phyloP scores from a whole-genome alignment of 2,329 filamentous ascomycete species.

The Clonostachys solani region DNA sequence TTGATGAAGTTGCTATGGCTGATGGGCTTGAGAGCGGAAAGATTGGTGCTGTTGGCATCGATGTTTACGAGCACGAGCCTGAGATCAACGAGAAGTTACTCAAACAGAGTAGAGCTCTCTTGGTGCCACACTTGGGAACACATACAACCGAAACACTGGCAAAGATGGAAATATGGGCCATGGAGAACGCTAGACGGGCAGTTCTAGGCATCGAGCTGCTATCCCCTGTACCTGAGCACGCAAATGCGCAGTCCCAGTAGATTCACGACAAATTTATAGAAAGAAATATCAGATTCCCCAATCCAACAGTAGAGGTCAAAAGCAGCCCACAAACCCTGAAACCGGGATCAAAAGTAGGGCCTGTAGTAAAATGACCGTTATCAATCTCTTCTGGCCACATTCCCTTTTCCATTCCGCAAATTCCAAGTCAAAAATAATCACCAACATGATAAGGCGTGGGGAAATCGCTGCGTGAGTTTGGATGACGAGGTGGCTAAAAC shows the following conservation, averaged over 20 bases:
- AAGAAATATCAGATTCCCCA: too few relatives aligned
- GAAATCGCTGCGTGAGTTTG: too few relatives aligned
- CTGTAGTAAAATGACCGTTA: too few relatives aligned
- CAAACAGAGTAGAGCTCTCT: slow-evolving; percentile 3
- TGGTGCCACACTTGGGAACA: slow-evolving; percentile 8
- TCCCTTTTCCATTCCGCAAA: too few relatives aligned
- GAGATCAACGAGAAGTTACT: slow-evolving; percentile 3
- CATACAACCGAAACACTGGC: slow-evolving; percentile 5
- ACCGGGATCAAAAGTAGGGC: too few relatives aligned
- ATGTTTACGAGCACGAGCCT: slow-evolving; percentile 73
- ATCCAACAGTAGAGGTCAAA: too few relatives aligned
- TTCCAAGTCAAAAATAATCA: too few relatives aligned
- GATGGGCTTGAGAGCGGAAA: slow-evolving; percentile 56
- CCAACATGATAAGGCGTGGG: too few relatives aligned
- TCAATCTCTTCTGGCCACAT: too few relatives aligned
- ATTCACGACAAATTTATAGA: too few relatives aligned
- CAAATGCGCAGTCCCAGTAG: background rate
- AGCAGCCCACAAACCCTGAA: too few relatives aligned
- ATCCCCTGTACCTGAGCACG: background rate
- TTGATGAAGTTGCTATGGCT: slow-evolving; percentile 67
- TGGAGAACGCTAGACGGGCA: background rate
- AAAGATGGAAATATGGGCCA: background rate
- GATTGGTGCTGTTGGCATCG: slow-evolving; percentile 61
- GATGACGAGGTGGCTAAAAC: too few relatives aligned
- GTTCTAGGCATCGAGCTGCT: background rate